A percentile compares a stretch with the other conserved stretches of the same genome.
Evolutionary conservation across 108 stramenopile genomes (phyloP).

Genomic region (Mayamaea pseudoterrestris): DNA sequence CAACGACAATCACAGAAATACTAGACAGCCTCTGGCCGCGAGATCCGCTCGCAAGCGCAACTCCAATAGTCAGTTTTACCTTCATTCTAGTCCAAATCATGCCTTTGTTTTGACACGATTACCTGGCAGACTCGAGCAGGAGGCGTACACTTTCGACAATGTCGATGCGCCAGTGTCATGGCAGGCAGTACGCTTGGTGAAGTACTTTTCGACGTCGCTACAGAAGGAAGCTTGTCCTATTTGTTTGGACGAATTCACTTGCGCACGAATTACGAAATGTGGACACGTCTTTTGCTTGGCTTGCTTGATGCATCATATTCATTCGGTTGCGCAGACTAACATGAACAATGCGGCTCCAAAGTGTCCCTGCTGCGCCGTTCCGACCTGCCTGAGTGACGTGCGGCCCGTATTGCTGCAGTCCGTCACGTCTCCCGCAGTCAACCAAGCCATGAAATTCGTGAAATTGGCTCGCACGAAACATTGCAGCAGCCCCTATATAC

Average conservation of each 20-base stretch:
- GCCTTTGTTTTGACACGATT: constrained; percentile 30
- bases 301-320: constrained; percentile 54
- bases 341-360: constrained; percentile 13
- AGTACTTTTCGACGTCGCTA: constrained; percentile 6
- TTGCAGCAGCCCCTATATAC: constrained; percentile 53
- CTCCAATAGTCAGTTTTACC: too few relatives aligned
- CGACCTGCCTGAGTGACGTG: constrained; percentile 34
- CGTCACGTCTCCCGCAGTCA: constrained; percentile 12
- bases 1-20: too few relatives aligned
- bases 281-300: constrained; percentile 67
- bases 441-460: constrained; percentile 31
- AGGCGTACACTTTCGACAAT: constrained; percentile 16
- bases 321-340: constrained; percentile 12
- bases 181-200: constrained; percentile 30
- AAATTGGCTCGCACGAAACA: constrained; percentile 45
- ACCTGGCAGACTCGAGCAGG: constrained; percentile 1
- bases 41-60: too few relatives aligned
- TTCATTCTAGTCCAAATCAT: constrained; percentile 38
- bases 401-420: constrained; percentile 38
- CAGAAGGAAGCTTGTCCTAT: constrained; percentile 37
- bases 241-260: constrained; percentile 48
- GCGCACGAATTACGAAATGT: constrained; percentile 60
- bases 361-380: constrained; percentile 41
- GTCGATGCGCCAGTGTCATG: constrained; percentile 25
- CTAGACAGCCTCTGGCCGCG: too few relatives aligned